Percentiles rank a stretch among this genome's conserved stretches.
Evolutionary conservation across 257 asterid genomes (phyloP).

Genomic region (Solanum lycopersicoides): DNA sequence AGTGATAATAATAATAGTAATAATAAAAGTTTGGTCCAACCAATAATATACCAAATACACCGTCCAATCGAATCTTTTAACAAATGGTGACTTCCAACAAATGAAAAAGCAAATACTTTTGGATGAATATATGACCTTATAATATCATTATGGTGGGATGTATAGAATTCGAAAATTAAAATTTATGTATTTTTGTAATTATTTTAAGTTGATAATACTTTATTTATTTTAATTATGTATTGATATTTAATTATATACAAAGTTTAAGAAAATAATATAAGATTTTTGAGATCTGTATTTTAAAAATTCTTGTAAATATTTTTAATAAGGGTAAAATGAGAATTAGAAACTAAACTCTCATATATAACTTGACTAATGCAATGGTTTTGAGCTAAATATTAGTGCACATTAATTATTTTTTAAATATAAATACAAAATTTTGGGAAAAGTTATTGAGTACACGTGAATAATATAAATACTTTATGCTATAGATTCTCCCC

Average conservation of each 20-base stretch:
- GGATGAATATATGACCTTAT: background rate
- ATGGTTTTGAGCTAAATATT: background rate
- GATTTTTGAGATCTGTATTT: background rate
- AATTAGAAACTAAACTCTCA: too few species aligned
- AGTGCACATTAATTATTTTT: too few species aligned
- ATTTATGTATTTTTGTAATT: background rate
- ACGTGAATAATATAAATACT: background rate
- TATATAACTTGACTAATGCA: background rate
- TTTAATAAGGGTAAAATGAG: too few species aligned
- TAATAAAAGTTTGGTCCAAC: background rate
- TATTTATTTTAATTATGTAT: background rate
- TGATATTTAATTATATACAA: background rate
- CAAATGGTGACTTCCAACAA: background rate
- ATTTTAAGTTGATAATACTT: background rate
- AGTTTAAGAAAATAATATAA: too few species aligned
- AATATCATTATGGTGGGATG: background rate
- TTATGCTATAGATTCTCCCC: background rate
- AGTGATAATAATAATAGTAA: background rate
- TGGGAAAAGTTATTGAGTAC: too few species aligned
- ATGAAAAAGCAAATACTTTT: background rate
- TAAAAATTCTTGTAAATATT: background rate
- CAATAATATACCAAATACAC: background rate
- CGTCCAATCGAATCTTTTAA: background rate
- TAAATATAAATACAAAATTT: too few species aligned
- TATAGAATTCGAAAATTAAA: too few species aligned